Conservation (phyloP, 805 yeast genomes). For the Starmerella sp. region DNA sequence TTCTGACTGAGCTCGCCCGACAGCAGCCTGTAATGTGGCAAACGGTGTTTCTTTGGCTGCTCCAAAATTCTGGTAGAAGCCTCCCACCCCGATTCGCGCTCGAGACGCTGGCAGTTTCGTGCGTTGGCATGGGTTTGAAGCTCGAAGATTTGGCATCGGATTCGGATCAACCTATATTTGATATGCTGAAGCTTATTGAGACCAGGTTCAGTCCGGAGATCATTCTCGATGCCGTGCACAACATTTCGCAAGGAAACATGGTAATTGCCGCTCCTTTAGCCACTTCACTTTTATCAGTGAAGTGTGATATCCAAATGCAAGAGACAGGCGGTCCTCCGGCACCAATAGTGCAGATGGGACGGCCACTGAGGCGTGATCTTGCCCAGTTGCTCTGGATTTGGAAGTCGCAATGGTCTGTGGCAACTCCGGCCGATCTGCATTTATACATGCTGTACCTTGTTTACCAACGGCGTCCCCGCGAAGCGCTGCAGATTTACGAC, state of each 20-base stretch:
- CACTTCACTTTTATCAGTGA: constrained; percentile 5
- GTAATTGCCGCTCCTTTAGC: constrained; percentile 6
- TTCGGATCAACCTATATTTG: constrained; percentile 2
- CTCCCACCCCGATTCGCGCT: background rate
- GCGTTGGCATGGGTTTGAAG: background rate
- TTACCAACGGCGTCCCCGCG: constrained; percentile 18
- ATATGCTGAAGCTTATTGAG: background rate
- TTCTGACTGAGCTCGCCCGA: constrained; percentile 10
- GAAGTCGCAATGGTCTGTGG: constrained; percentile 21
- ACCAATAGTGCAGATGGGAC: background rate
- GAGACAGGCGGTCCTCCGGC: background rate
- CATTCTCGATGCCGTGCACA: background rate
- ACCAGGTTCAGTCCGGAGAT: background rate
- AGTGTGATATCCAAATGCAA: background rate
- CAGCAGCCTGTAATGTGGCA: constrained; percentile 15
- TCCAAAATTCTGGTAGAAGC: background rate
- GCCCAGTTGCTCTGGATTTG: constrained; percentile 27
- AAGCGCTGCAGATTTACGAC: constrained; percentile 32
- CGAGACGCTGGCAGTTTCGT: background rate
- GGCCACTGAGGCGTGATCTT: background rate
- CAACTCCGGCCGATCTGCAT: constrained; percentile 24
- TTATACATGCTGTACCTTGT: constrained; percentile 20
- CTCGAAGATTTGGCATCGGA: background rate
- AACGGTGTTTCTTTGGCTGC: constrained; percentile 1
- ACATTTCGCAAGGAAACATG: background rate